phyloP scores from a whole-genome alignment of 2,329 filamentous ascomycete genomes.

The Endoconidiophora polonica region DNA sequence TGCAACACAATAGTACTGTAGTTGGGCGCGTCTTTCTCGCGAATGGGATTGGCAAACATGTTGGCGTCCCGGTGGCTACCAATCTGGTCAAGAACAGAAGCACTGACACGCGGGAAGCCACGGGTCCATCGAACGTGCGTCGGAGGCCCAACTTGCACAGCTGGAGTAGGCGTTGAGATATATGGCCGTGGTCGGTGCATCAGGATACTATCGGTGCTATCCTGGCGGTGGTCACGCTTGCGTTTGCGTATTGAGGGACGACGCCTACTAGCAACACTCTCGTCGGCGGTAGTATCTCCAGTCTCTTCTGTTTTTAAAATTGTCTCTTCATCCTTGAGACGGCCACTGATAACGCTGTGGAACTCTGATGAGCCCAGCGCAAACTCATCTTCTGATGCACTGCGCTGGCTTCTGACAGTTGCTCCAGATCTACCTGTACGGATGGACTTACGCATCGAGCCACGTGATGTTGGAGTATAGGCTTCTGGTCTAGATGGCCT shows the following conservation, averaged over 20 bases:
- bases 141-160: slow-evolving; percentile 26
- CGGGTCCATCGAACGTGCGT: slow-evolving; percentile 60
- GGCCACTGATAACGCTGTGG: slow-evolving; percentile 17
- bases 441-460: slow-evolving; percentile 3
- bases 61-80: slow-evolving; percentile 62
- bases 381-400: slow-evolving; percentile 33
- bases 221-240: slow-evolving; percentile 40
- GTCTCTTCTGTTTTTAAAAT: slow-evolving; percentile 40
- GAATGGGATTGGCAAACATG: slow-evolving; percentile 61
- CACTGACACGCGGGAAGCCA: slow-evolving; percentile 56
- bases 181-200: slow-evolving; percentile 21
- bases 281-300: slow-evolving; percentile 38
- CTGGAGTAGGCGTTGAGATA: slow-evolving; percentile 23
- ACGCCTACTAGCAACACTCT: slow-evolving; percentile 28
- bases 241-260: slow-evolving; percentile 32
- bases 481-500: slow-evolving; percentile 11
- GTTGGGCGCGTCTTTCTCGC: slow-evolving; percentile 58
- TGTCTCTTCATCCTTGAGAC: slow-evolving; percentile 41
- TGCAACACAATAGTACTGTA: slow-evolving; percentile 59
- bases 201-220: slow-evolving; percentile 25
- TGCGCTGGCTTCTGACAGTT: slow-evolving; percentile 21
- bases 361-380: slow-evolving; percentile 26
- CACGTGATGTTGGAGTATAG: slow-evolving; percentile 8
- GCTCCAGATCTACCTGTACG: slow-evolving; percentile 7
- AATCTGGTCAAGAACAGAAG: slow-evolving; percentile 59